phyloP scores from a whole-genome alignment of 148 eudicot genomes.

The Arbutus unedo region DNA sequence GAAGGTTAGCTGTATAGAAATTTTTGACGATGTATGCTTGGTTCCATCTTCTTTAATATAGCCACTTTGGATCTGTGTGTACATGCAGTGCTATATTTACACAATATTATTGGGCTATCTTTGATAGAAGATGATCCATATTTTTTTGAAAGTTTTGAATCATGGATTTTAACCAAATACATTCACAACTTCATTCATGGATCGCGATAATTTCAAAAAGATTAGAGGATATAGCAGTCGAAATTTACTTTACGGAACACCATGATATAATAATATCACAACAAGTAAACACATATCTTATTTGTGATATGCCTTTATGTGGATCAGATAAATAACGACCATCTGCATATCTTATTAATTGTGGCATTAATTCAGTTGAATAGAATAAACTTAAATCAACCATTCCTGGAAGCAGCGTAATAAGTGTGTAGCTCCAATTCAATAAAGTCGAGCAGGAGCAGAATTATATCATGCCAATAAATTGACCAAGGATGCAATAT shows the following conservation, averaged over 20 bases:
- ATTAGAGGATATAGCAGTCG: background rate
- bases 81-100: conserved; percentile 17
- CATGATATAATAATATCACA: too few relatives aligned
- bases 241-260: background rate
- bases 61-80: background rate
- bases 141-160: background rate
- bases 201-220: background rate
- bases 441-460: too few relatives aligned
- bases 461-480: background rate
- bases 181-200: background rate
- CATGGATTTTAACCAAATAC: background rate
- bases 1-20: conserved; percentile 9
- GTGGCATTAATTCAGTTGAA: background rate
- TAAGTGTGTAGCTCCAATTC: background rate
- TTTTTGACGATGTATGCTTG: conserved; percentile 14
- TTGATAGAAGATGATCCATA: background rate
- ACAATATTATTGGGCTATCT: background rate
- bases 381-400: background rate
- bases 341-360: background rate
- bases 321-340: background rate
- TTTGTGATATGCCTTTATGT: too few relatives aligned
- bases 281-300: too few relatives aligned
- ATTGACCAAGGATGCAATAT: too few relatives aligned
- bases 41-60: conserved; percentile 20
- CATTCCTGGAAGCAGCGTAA: background rate